Percentiles rank a stretch among this genome's conserved stretches.
Evolutionary conservation across 805 yeast species (phyloP).

Genomic region (Teunomyces lycoperdinae): DNA sequence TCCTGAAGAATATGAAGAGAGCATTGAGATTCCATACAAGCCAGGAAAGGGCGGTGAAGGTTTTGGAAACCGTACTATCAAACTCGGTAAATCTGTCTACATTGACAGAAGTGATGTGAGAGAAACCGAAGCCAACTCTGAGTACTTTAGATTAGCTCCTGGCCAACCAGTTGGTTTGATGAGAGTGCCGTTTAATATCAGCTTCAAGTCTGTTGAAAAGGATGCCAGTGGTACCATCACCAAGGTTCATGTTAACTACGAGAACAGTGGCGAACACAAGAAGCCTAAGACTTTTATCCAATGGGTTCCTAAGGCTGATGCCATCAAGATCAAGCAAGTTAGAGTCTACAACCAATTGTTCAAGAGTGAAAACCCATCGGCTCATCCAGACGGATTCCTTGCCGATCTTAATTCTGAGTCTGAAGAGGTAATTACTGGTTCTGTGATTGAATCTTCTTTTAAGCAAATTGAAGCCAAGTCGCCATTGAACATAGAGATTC

Average conservation of each 20-base stretch:
- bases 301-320: constrained; percentile 81
- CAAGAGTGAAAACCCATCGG: constrained; percentile 85
- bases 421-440: constrained; percentile 61
- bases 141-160: constrained; percentile 91
- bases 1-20: constrained; percentile 67
- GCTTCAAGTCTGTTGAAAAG: constrained; percentile 65
- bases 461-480: constrained; percentile 61
- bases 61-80: constrained; percentile 62
- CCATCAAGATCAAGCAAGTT: constrained; percentile 63
- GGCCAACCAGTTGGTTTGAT: constrained; percentile 92
- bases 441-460: constrained; percentile 77
- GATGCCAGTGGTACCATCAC: constrained; percentile 62
- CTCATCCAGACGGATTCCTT: constrained; percentile 84
- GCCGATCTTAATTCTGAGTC: constrained; percentile 79
- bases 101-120: constrained; percentile 89
- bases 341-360: constrained; percentile 86
- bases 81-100: constrained; percentile 73
- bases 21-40: constrained; percentile 79
- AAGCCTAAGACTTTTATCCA: constrained; percentile 96
- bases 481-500: constrained; percentile 69
- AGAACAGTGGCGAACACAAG: constrained; percentile 54
- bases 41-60: constrained; percentile 66
- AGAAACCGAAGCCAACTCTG: constrained; percentile 46
- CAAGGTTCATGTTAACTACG: constrained; percentile 76
- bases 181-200: constrained; percentile 81